A percentile compares a stretch with the other conserved stretches of the same genome.
These are phyloP conservation scores for Selaginella tamariscina DNA, from an alignment of 75 land plant species.

Conservation along the genomic window DNA sequence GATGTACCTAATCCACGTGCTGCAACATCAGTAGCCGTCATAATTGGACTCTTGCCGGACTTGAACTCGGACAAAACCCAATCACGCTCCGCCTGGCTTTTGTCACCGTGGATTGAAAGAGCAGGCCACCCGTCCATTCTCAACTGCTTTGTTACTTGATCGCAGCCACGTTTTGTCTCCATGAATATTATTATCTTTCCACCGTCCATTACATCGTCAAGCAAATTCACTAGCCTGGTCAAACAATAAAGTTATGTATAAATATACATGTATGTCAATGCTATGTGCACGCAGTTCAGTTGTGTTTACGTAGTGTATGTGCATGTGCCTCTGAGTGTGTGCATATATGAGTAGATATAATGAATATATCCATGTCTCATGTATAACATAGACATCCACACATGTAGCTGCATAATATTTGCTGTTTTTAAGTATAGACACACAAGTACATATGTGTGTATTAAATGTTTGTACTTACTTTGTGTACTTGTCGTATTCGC, in stretches of 20 bases:
- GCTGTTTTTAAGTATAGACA: no score
- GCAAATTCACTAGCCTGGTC: slow-evolving; percentile 39
- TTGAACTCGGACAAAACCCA: slow-evolving; percentile 78
- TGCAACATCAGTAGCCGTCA: slow-evolving; percentile 94
- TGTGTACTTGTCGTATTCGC: slow-evolving; percentile 86
- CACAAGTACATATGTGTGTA: no score
- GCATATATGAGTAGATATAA: background rate
- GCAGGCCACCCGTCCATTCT: slow-evolving; percentile 94
- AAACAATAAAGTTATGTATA: no score
- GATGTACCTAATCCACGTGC: slow-evolving; percentile 88
- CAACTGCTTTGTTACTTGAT: slow-evolving; percentile 64
- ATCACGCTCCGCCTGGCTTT: slow-evolving; percentile 73
- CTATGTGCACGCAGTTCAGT: no score
- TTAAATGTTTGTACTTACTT: slow-evolving; percentile 33
- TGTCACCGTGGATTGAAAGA: slow-evolving; percentile 80
- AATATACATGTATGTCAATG: no score
- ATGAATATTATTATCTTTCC: slow-evolving; percentile 60
- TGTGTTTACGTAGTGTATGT: no score
- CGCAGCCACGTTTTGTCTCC: slow-evolving; percentile 85
- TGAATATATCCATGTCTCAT: no score
- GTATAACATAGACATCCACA: no score
- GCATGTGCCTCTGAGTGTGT: background rate
- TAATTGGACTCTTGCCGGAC: slow-evolving; percentile 72
- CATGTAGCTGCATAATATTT: no score
- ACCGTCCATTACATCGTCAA: slow-evolving; percentile 67